These are phyloP conservation scores for Grosmannia clavigera DNA, from an alignment of 2,329 filamentous ascomycete genomes.

Conservation along the genomic window DNA sequence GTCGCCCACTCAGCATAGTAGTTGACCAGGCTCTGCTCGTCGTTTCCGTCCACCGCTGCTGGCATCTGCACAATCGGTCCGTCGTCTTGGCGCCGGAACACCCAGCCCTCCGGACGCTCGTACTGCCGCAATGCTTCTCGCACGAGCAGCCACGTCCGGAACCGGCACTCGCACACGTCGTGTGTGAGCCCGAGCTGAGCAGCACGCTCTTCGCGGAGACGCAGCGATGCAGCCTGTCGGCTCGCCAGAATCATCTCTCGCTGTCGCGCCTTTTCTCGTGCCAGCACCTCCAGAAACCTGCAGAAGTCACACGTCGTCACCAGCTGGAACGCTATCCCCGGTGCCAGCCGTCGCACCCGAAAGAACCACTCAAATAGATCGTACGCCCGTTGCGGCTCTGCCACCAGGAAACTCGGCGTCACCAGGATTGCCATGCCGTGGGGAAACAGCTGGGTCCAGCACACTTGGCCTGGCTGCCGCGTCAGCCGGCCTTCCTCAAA, in stretches of 20 bases:
- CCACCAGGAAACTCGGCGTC: conserved; percentile 36
- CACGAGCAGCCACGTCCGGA: conserved; percentile 7
- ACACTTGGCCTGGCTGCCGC: conserved; percentile 19
- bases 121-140: conserved; percentile 5
- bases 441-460: conserved; percentile 30
- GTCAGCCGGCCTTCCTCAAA: background rate
- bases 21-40: conserved; percentile 50
- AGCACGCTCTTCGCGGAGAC: conserved; percentile 13
- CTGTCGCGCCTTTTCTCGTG: conserved; percentile 20
- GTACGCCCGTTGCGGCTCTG: conserved; percentile 27
- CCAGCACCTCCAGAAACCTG: conserved; percentile 23
- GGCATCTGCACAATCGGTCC: conserved; percentile 33
- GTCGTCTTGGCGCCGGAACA: conserved; percentile 19
- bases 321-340: conserved; percentile 17
- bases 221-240: conserved; percentile 7
- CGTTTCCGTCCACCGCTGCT: conserved; percentile 37
- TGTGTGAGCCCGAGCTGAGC: conserved; percentile 18
- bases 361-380: conserved; percentile 30
- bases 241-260: conserved; percentile 9
- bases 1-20: conserved; percentile 51
- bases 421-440: conserved; percentile 31
- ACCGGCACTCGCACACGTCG: conserved; percentile 13
- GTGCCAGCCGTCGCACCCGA: conserved; percentile 6
- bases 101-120: conserved; percentile 8
- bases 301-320: conserved; percentile 24